phyloP scores from a whole-genome alignment of 1,284 basidiomycete genomes.

The Microbotryum violaceum region DNA sequence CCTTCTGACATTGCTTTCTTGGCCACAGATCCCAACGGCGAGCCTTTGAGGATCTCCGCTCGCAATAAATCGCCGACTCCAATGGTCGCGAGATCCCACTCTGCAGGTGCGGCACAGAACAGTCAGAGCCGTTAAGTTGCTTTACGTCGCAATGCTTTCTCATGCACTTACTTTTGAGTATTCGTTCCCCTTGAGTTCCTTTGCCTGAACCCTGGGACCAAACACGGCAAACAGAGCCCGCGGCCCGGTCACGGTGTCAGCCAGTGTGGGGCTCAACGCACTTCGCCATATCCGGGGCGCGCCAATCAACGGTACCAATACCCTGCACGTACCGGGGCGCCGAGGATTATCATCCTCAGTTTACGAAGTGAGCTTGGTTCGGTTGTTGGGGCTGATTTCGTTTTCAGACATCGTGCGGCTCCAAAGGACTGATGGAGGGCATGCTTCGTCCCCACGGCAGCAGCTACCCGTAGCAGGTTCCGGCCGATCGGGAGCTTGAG shows the following conservation, averaged over 20 bases:
- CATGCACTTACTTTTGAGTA: constrained; percentile 62
- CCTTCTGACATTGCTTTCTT: constrained; percentile 68
- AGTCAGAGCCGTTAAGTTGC: background rate
- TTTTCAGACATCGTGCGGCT: no score
- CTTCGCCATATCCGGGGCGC: background rate
- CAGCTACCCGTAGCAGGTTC: no score
- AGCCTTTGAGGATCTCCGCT: constrained; percentile 67
- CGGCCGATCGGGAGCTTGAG: no score
- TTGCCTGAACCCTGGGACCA: constrained; percentile 38
- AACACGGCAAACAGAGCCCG: background rate
- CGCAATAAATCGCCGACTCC: constrained; percentile 74
- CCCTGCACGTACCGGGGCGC: constrained; percentile 21
- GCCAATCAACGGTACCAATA: background rate
- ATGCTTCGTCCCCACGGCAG: no score
- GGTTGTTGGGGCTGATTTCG: no score
- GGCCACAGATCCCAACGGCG: constrained; percentile 61
- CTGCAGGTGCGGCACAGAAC: background rate
- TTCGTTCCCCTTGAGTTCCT: constrained; percentile 63
- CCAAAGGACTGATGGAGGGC: no score
- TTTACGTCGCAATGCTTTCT: background rate
- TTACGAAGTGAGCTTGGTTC: background rate
- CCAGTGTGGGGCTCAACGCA: background rate
- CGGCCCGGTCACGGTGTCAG: background rate
- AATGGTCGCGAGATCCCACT: constrained; percentile 50
- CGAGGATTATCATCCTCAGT: constrained; percentile 31